A percentile compares a stretch with the other conserved stretches of the same genome.
These are phyloP conservation scores for Ploettnerulaceae sp. DNA, from an alignment of 2,329 filamentous ascomycete genomes.

Conservation along the genomic window DNA sequence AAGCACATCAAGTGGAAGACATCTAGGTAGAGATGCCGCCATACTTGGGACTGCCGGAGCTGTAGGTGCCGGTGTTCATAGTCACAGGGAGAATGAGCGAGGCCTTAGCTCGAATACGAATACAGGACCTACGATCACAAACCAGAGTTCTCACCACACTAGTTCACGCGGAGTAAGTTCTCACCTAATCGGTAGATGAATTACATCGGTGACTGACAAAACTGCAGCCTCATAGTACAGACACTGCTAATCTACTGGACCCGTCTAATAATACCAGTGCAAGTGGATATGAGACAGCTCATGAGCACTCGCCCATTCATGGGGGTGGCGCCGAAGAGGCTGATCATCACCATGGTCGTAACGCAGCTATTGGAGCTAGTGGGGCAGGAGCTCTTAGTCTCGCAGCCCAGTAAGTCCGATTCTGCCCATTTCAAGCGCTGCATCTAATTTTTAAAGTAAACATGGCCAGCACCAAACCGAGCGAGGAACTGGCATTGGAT, in stretches of 20 bases:
- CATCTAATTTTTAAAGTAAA: neutral
- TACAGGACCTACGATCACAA: conserved; percentile 1
- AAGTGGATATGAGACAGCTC: conserved; percentile 17
- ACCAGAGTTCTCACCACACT: neutral
- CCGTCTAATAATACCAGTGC: conserved; percentile 20
- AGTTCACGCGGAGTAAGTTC: conserved; percentile 1
- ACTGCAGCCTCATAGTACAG: conserved; percentile 26
- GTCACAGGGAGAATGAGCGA: conserved; percentile 16
- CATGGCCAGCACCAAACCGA: conserved; percentile 3
- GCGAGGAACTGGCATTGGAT: neutral
- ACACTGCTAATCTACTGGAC: conserved; percentile 30
- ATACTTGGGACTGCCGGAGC: conserved; percentile 10
- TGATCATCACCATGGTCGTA: conserved; percentile 19
- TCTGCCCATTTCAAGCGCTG: neutral
- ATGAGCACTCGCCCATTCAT: conserved; percentile 17
- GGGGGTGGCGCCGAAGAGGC: conserved; percentile 30
- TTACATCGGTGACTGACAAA: neutral
- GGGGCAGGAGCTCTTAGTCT: conserved; percentile 6
- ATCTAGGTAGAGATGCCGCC: conserved; percentile 19
- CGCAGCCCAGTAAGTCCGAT: conserved; percentile 1
- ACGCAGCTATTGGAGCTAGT: conserved; percentile 13
- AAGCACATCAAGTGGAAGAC: conserved; percentile 4
- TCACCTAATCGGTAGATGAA: neutral
- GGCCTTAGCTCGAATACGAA: neutral
- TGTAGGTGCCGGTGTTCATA: conserved; percentile 18